Base-by-base conservation (phyloP, 495 filamentous ascomycete genomes). In the Gamarada debralockiae region DNA sequence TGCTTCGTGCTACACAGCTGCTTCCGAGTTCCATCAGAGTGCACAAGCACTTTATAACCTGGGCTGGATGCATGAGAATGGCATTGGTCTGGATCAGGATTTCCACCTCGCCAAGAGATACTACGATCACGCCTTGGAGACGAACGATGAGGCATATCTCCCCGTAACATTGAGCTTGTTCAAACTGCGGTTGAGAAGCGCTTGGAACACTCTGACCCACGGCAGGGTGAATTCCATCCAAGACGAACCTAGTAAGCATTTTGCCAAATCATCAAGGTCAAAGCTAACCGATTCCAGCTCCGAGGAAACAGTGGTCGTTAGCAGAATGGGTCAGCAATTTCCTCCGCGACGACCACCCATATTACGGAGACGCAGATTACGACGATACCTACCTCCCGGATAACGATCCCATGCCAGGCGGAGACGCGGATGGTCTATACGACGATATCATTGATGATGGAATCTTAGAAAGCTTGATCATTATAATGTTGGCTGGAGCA, bases 61-160 rank as follows among this genome's bases (percentile, higher is more conserved):
- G 12, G 93, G 93, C 13, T 99, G 93, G 93, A 97, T 99, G 89
- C 90, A 99, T 67, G 93, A 99, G 69, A 97, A 97, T 63, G 93
- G 93, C 2, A 75, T 97, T 40, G 90, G 92, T 10, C 83, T 97
- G 2, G 83, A 86, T 31, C 93, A 99, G 63, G 93, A 99, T 65
- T 99, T 93, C 66, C 93, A 97, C 64, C 84, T 99, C 33, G 93
- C 95, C 3, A 99, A 99, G 70, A 74, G 93, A 21, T 95, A 88
- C 68, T 99, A 99, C 63, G 93, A 99, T 63, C 77, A 90, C 47
- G 92, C 93, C 0, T 71, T 96, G 15, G 89, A 89, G 64, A 93
- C 90, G 3, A 99, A 96, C 60, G 75, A 81, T 29, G 95, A 97
- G 67, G 89, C 95, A 0, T 97, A 97, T 64, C 74, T 97, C n/a